Base-by-base conservation (phyloP, 2,329 filamentous ascomycete species). In the Epichloe uncinata region DNA sequence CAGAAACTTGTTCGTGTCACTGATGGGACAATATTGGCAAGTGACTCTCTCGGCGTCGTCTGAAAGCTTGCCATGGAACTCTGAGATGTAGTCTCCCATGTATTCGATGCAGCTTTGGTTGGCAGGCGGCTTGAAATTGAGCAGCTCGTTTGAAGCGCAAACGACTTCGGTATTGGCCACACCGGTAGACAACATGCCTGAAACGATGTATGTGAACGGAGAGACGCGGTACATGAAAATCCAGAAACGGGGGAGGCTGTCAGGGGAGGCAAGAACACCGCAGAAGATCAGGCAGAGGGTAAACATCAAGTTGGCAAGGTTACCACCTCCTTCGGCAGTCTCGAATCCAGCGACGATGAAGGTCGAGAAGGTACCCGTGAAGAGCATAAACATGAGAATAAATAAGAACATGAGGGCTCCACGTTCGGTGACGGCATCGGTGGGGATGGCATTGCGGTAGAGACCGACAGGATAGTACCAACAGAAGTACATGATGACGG, bases 381-480 rank as follows among this genome's bases (percentile, higher is more conserved):
- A 91, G 49, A 94, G 67, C 55, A 91, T 73, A 75, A 94, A 94
- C 54, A 76, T 70, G 60, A 82, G 74, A 40, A 90, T 71, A 57
- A 88, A 79, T 30, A 95, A 71, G 71, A 90, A 89, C 77, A 91
- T 85, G 20, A 93, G 77, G 1, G 72, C 84, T 9, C 87, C 85
- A 33, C 87, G 85, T 58, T 87, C 79, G 5, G 75, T 62, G 1
- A 83, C 76, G 54, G 80, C 70, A 53, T 75, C 75, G 4, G 79
- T 79, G 1, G 72, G 71, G 15, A 73, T 68, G 2, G 85, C 85
- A 60, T 91, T 90, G 52, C 69, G 67, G 64, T 87, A 81, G 9
- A 93, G 75, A 2, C 86, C 87, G 49, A 94, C 78, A 1, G 88
- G 87, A 63, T 90, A 95, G 72, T 95, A 95, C 79, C 85, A 91